Evolutionary conservation across 2,329 filamentous ascomycete species (phyloP).

Genomic region (Phoma herbarum): DNA sequence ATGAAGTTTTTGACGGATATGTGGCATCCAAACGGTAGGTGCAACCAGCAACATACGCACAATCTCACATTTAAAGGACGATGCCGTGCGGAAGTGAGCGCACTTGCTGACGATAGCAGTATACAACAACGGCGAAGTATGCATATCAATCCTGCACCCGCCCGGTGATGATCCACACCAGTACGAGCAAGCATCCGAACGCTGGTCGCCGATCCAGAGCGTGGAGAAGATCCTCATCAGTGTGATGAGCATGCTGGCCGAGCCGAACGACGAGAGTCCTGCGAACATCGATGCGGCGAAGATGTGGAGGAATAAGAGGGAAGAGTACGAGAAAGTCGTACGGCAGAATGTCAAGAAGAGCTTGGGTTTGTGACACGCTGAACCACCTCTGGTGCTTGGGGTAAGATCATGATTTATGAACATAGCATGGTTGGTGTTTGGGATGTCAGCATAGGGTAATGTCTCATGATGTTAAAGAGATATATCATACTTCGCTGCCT

Average conservation of each 20-base stretch:
- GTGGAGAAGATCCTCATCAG: slow-evolving; percentile 93
- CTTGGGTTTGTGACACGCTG: slow-evolving; percentile 42
- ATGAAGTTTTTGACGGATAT: slow-evolving; percentile 87
- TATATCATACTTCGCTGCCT: neutral
- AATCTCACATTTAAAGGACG: neutral
- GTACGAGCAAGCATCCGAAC: slow-evolving; percentile 88
- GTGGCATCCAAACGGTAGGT: slow-evolving; percentile 87
- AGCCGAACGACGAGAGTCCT: slow-evolving; percentile 93
- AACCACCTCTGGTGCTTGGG: neutral
- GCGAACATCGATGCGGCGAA: slow-evolving; percentile 94
- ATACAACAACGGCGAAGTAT: slow-evolving; percentile 85
- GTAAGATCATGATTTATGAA: slow-evolving; percentile 12
- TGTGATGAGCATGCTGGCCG: slow-evolving; percentile 90
- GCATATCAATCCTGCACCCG: slow-evolving; percentile 96
- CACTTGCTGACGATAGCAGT: slow-evolving; percentile 59
- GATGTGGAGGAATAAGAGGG: slow-evolving; percentile 81
- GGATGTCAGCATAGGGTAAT: neutral
- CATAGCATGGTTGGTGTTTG: slow-evolving; percentile 28
- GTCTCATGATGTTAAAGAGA: neutral
- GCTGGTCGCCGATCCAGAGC: slow-evolving; percentile 94
- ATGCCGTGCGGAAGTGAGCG: too few species aligned
- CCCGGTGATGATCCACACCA: slow-evolving; percentile 94
- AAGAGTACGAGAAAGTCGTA: slow-evolving; percentile 81
- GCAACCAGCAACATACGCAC: neutral
- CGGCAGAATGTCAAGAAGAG: slow-evolving; percentile 62